Base-by-base conservation (phyloP, 1,139 yeast genomes). In the Geotrichum histeridarum region DNA sequence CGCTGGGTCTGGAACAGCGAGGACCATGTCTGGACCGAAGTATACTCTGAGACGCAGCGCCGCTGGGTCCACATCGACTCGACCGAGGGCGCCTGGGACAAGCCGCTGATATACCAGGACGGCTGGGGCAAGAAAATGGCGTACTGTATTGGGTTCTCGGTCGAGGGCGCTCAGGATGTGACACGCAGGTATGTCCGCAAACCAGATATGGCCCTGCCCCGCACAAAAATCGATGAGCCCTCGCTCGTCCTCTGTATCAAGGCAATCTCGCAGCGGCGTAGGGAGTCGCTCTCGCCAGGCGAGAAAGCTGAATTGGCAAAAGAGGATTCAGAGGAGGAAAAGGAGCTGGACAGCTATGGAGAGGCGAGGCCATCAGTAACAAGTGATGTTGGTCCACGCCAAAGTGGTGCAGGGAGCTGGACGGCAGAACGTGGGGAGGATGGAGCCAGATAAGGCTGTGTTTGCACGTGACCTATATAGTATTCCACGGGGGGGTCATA, bases 61-160 rank as follows among this genome's bases (percentile, higher is more conserved):
- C 72, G 90, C 55, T 91, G 98, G 98, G 77, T 90, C 31, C 98
- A 91, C 68, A 74, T 87, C 15, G 99, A 91, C 64, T 81, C 91
- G 4, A 91, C 98, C 67, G 99, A 91, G 64, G 85, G 82, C 42
- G 83, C 89, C 0, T 88, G 77, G 70, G 96, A 91, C 67, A 82
- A 87, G 60, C 97, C 98, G 0, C 68, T 74, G 38, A 72, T 90
- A 32, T 91, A 91, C 64, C 79, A 84, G 50, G 76, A 78, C 42
- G 95, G 95, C 47, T 91, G 98, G 98, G 95, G 94, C 42, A 91
- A 91, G 71, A 80, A 80, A 58, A 91, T 91, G 98, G 85, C 95
- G 53, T 88, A 86, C 70, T 86, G 83, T 2, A 71, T 91, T 55
- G 97, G 87, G 0, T 77, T 86, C 56, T 78, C 82, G 44, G 75